These are phyloP conservation scores for Talaromyces sp. DNA, from an alignment of 2,329 filamentous ascomycete genomes.

Conservation along the genomic window DNA sequence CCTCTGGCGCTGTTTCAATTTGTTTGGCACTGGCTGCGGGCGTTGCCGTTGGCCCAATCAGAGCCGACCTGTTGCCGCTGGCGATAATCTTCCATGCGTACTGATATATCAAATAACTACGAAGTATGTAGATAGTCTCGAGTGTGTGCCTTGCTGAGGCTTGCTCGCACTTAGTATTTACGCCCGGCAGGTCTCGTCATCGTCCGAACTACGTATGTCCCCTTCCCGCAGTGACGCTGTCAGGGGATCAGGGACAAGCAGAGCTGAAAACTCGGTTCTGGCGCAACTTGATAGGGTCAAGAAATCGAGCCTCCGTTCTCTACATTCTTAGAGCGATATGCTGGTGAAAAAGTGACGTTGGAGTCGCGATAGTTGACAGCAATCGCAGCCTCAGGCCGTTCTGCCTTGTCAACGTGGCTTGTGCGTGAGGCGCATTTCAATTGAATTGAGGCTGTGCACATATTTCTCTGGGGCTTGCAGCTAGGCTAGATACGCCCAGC, in stretches of 20 bases:
- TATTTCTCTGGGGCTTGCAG: neutral
- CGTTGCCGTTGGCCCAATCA: neutral
- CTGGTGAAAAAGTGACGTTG: neutral
- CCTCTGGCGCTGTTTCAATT: neutral
- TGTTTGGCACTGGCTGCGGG: slow-evolving; percentile 6
- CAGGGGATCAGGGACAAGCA: neutral
- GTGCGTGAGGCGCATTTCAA: neutral
- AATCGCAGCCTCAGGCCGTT: slow-evolving; percentile 6
- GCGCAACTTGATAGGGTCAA: neutral
- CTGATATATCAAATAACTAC: neutral
- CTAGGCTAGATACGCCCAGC: neutral
- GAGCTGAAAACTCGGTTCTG: slow-evolving; percentile 7
- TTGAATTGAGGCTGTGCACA: slow-evolving; percentile 13
- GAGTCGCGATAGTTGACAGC: neutral
- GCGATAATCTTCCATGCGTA: neutral
- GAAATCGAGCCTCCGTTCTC: neutral
- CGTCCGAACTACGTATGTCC: neutral
- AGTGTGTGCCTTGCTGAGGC: slow-evolving; percentile 2
- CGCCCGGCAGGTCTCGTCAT: neutral
- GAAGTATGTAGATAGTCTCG: neutral
- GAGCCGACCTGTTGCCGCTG: neutral
- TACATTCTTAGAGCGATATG: neutral
- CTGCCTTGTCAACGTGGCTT: slow-evolving; percentile 15
- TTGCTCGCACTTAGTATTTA: neutral
- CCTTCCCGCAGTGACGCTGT: neutral